Percentiles rank a stretch among this genome's conserved stretches.
These are phyloP conservation scores for Phytophthora hibernalis DNA, from an alignment of 352 stramenopile genomes.

Conservation along the genomic window DNA sequence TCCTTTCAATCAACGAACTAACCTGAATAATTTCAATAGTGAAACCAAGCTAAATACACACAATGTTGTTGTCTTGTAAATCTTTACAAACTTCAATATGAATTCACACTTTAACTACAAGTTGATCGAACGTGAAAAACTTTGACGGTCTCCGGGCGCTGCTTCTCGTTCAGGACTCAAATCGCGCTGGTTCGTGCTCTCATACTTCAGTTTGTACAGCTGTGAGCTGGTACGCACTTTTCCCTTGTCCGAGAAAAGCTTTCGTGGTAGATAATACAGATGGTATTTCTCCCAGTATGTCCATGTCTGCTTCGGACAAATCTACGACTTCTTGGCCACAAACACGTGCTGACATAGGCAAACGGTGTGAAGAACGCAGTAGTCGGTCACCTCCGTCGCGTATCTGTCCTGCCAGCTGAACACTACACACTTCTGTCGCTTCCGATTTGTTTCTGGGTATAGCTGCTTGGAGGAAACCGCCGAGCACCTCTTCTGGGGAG, in stretches of 20 bases:
- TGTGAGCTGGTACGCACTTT: constrained; percentile 9
- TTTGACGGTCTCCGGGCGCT: background rate
- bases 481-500: background rate
- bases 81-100: constrained; percentile 6
- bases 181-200: background rate
- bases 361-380: background rate
- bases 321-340: constrained; percentile 2
- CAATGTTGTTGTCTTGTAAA: background rate
- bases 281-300: constrained; percentile 8
- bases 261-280: constrained; percentile 12
- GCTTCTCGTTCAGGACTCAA: background rate
- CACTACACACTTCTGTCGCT: constrained; percentile 15
- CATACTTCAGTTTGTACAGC: constrained; percentile 7
- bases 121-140: background rate
- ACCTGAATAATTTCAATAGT: constrained; percentile 7
- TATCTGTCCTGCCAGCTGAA: constrained; percentile 13
- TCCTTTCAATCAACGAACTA: too few relatives aligned
- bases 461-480: constrained; percentile 9
- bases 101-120: constrained; percentile 8
- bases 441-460: constrained; percentile 7
- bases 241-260: constrained; percentile 6
- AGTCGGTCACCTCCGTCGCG: constrained; percentile 17
- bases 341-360: constrained; percentile 3
- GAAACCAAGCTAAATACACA: constrained; percentile 12
- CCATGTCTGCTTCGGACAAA: constrained; percentile 17